These are phyloP conservation scores for Talaromyces adpressus DNA, from an alignment of 495 filamentous ascomycete species.

Conservation along the genomic window DNA sequence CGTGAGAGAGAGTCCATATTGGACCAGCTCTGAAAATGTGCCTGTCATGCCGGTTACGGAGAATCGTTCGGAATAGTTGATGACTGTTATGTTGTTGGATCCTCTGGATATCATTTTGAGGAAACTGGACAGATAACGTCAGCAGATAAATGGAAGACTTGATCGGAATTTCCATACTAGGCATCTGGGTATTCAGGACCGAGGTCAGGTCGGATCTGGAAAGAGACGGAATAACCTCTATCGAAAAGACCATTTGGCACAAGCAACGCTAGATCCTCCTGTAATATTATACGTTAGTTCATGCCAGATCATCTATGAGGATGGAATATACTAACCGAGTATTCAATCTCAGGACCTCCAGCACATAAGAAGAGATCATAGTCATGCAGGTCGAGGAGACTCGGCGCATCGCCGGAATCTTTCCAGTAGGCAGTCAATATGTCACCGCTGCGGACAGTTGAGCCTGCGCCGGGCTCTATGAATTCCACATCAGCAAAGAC, in stretches of 20 bases:
- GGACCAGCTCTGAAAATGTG: constrained; percentile 42
- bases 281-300: background rate
- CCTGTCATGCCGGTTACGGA: constrained; percentile 62
- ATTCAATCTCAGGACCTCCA: constrained; percentile 48
- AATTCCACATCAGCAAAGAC: constrained; percentile 52
- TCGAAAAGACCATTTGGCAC: constrained; percentile 35
- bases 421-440: constrained; percentile 51
- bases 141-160: background rate
- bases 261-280: constrained; percentile 40
- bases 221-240: constrained; percentile 44
- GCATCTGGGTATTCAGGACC: constrained; percentile 49
- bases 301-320: background rate
- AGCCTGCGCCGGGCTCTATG: constrained; percentile 42
- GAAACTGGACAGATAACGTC: constrained; percentile 41
- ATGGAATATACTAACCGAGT: constrained; percentile 25
- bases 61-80: constrained; percentile 59
- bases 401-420: constrained; percentile 44
- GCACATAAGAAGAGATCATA: constrained; percentile 60
- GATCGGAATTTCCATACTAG: constrained; percentile 43
- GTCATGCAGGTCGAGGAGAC: constrained; percentile 41
- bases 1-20: constrained; percentile 33
- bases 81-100: constrained; percentile 40
- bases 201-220: constrained; percentile 37
- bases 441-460: constrained; percentile 37
- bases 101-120: constrained; percentile 54